Conservation (phyloP, 805 yeast species). For the Lipomyces oligophaga region DNA sequence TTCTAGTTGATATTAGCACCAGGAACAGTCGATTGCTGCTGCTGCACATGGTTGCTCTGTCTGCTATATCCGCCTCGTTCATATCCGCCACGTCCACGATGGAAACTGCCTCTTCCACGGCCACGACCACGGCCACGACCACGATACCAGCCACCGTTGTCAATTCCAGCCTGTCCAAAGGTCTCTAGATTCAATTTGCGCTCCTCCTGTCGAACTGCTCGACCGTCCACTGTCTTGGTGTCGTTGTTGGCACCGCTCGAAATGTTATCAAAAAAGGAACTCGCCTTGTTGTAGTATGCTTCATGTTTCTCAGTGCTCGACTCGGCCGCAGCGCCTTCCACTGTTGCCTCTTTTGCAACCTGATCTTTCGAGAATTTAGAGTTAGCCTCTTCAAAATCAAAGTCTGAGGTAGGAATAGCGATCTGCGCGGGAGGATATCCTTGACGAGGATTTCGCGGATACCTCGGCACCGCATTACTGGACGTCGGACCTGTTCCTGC, state of each 20-base stretch:
- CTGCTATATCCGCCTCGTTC: constrained; percentile 17
- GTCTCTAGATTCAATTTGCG: constrained; percentile 72
- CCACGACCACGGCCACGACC: constrained; percentile 51
- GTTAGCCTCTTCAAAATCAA: constrained; percentile 71
- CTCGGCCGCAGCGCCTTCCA: constrained; percentile 35
- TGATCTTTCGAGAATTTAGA: constrained; percentile 52
- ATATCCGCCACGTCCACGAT: constrained; percentile 41
- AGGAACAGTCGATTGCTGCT: constrained; percentile 10
- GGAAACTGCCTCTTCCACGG: constrained; percentile 40
- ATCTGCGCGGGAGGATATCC: neutral
- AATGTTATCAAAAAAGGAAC: constrained; percentile 85
- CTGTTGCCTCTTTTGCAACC: constrained; percentile 42
- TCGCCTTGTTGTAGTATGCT: constrained; percentile 64
- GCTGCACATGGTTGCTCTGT: neutral
- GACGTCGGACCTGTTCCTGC: neutral
- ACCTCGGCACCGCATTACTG: constrained; percentile 1
- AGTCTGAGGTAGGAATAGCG: constrained; percentile 51
- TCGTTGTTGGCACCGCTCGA: constrained; percentile 53
- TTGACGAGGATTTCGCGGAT: constrained; percentile 1
- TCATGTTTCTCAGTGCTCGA: constrained; percentile 25
- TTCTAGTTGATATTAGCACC: too few species aligned
- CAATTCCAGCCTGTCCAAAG: constrained; percentile 66
- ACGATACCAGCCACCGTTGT: constrained; percentile 41
- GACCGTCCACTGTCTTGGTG: constrained; percentile 41
- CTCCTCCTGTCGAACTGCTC: constrained; percentile 68